A percentile compares a stretch with the other conserved stretches of the same genome.
These are phyloP conservation scores for Crotalaria pallida DNA, from an alignment of 306 rosid species.

Conservation along the genomic window DNA sequence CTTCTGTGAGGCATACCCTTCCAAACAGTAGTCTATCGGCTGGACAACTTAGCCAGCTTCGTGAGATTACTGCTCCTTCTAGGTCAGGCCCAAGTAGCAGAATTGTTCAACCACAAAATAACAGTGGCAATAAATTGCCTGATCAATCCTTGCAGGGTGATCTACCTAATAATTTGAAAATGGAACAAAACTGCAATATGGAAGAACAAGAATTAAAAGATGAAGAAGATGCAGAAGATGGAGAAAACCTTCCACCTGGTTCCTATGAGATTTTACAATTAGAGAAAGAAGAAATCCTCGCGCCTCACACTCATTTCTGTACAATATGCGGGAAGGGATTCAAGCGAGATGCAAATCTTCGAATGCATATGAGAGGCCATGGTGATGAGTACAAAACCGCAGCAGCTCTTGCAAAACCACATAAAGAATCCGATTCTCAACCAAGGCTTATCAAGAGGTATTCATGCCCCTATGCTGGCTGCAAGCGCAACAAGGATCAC, in stretches of 20 bases:
- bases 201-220: conserved; percentile 75
- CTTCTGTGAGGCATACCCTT: conserved; percentile 46
- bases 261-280: conserved; percentile 76
- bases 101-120: conserved; percentile 26
- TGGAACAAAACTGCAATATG: conserved; percentile 37
- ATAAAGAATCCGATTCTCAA: conserved; percentile 49
- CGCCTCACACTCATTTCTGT: conserved; percentile 90
- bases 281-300: conserved; percentile 87
- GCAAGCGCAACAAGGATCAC: conserved; percentile 90
- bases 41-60: conserved; percentile 46
- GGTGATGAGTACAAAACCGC: conserved; percentile 86
- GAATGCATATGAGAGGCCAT: conserved; percentile 94
- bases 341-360: conserved; percentile 82
- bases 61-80: conserved; percentile 28
- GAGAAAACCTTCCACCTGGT: conserved; percentile 77
- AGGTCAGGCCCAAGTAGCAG: conserved; percentile 24
- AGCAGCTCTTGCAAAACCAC: conserved; percentile 81
- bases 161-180: conserved; percentile 22
- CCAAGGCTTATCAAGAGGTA: conserved; percentile 64
- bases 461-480: conserved; percentile 77
- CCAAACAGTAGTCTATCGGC: conserved; percentile 19
- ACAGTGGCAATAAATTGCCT: conserved; percentile 27
- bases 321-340: conserved; percentile 85
- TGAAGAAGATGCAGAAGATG: conserved; percentile 75
- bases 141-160: conserved; percentile 43